Base-by-base conservation (phyloP, 352 stramenopile genomes). In the Pythium guiyangense region DNA sequence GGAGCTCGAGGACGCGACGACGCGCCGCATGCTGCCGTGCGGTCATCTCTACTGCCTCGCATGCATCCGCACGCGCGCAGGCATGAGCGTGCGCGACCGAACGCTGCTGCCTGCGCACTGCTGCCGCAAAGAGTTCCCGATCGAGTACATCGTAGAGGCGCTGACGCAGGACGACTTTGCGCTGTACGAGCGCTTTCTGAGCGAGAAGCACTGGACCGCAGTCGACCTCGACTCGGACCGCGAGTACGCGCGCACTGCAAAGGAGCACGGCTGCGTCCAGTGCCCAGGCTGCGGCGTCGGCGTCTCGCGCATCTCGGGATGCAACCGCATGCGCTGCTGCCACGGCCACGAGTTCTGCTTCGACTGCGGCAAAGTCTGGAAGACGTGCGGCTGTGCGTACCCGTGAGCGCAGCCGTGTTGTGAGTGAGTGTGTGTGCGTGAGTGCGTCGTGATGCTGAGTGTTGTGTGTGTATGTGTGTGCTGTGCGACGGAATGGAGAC, bases 251-350 rank as follows among this genome's bases (percentile, higher is more conserved):
- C 45, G 49, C 3, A 50, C 69, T 1, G 69, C 85, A 17, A 58
- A 59, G 29, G 18, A 59, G 17, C 53, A 71, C 18, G 54, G 67
- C 37, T 68, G 58, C 3, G 64, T 73, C 9, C 83, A 92, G 58
- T 92, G 83, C 59, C 83, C 83, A 48, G 66, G 69, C 27, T 92
- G 83, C 61, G 83, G 83, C 27, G 55, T 92, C 3, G 83, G 79
- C 6, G 79, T 92, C 29, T 64, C 78, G 27, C 71, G 64, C 29
- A 59, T 61, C 25, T n/a, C 3, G 9, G 83, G 83, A 25, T 92
- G 83, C 64, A 82, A 82, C 56, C 70, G 59, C 45, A 81, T 92
- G 59, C 62, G 18, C 22, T 92, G 83, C 55, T 60, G 68, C 50
- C 79, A 79, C 25, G 46, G 64, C 53, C 83, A 90, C 51, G 56